Conservation (phyloP, 106 monocot species). For the Dendrobium officinale region DNA sequence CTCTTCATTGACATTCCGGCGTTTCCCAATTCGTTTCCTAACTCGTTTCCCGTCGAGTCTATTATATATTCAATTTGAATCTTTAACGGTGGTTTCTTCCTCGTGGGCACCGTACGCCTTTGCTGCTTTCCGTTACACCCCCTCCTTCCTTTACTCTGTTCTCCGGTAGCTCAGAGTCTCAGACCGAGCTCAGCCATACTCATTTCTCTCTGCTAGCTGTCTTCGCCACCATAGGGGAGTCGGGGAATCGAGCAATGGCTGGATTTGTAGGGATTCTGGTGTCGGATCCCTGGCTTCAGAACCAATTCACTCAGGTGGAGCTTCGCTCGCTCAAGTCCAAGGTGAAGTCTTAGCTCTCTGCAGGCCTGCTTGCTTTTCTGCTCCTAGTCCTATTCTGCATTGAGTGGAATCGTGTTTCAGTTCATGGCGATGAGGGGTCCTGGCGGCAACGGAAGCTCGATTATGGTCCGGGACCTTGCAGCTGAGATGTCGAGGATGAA, state of each 20-base stretch:
- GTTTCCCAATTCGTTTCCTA: neutral
- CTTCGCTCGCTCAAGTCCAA: conserved; percentile 53
- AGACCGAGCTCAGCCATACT: neutral
- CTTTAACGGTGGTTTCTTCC: neutral
- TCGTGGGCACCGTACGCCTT: neutral
- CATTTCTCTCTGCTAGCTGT: neutral
- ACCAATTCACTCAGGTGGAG: conserved; percentile 72
- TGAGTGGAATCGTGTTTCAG: conserved; percentile 7
- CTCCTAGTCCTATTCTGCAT: neutral
- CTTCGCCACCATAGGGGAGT: neutral
- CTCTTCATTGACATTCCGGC: neutral
- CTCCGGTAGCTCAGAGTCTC: neutral
- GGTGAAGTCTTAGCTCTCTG: conserved; percentile 3
- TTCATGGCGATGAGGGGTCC: conserved; percentile 30
- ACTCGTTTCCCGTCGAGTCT: neutral
- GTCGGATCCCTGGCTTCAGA: conserved; percentile 66
- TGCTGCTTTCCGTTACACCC: neutral
- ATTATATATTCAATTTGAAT: conserved; percentile 1
- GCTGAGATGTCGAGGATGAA: conserved; percentile 44
- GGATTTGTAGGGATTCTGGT: conserved; percentile 53
- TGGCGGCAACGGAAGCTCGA: neutral
- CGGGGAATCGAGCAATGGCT: conserved; percentile 20
- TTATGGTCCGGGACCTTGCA: conserved; percentile 34
- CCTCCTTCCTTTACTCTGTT: neutral
- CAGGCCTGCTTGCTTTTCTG: neutral